Percentiles rank a stretch among this genome's conserved stretches.
Conservation (phyloP, 1,139 yeast species). For the Casaregolazyma suthepensis region DNA sequence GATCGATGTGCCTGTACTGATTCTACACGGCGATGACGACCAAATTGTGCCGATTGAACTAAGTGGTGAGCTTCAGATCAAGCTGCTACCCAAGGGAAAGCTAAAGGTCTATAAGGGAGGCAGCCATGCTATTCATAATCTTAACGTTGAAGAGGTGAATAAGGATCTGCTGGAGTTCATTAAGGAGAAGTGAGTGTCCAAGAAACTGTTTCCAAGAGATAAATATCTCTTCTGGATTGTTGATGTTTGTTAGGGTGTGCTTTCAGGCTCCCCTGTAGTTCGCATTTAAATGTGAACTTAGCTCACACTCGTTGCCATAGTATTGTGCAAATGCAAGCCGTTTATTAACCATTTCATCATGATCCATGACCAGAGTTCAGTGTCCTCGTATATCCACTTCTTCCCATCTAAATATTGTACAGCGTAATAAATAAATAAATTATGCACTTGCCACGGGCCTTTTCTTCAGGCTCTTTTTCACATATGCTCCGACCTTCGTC, state of each 20-base stretch:
- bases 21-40: conserved; percentile 18
- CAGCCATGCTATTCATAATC: conserved; percentile 15
- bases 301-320: background rate
- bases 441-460: background rate
- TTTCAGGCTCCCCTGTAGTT: no score
- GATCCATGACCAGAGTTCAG: no score
- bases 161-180: conserved; percentile 12
- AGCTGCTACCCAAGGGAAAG: conserved; percentile 9
- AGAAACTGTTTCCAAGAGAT: background rate
- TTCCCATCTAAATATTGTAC: background rate
- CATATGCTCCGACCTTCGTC: conserved; percentile 48
- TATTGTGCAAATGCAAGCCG: no score
- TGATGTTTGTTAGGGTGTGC: no score
- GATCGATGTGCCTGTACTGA: conserved; percentile 12
- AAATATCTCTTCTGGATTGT: background rate
- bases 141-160: conserved; percentile 11
- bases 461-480: conserved; percentile 48
- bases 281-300: background rate
- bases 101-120: conserved; percentile 13
- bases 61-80: conserved; percentile 7
- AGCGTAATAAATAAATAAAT: background rate
- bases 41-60: conserved; percentile 15
- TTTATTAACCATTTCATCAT: no score
- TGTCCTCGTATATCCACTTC: background rate
- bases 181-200: background rate